phyloP scores from a whole-genome alignment of 129 eudicot genomes.

The Flaveria linearis region DNA sequence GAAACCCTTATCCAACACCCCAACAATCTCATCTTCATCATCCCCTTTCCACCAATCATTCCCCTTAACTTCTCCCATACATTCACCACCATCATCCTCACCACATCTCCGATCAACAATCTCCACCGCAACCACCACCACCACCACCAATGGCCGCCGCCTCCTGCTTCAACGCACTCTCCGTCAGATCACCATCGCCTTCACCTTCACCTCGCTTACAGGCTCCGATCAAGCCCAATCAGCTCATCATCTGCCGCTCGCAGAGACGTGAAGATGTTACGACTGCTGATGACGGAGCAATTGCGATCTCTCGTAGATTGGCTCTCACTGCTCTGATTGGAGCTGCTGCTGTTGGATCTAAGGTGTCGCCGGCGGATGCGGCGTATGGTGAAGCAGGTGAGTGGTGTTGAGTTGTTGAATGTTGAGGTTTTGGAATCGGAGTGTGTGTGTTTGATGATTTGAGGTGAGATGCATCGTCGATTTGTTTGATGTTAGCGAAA shows the following conservation, averaged over 20 bases:
- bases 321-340: slow-evolving; percentile 91
- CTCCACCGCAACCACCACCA: not conserved
- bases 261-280: slow-evolving; percentile 59
- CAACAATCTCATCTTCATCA: slow-evolving; percentile 44
- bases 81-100: slow-evolving; percentile 1
- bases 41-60: slow-evolving; percentile 56
- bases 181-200: slow-evolving; percentile 26
- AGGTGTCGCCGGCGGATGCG: slow-evolving; percentile 96
- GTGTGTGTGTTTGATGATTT: not conserved
- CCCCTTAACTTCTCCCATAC: slow-evolving; percentile 35
- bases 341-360: slow-evolving; percentile 86
- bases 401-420: not conserved
- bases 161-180: slow-evolving; percentile 73
- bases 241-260: slow-evolving; percentile 64
- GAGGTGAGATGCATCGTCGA: no score
- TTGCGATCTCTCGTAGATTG: slow-evolving; percentile 64
- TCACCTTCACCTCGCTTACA: slow-evolving; percentile 31
- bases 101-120: not conserved
- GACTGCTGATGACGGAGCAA: slow-evolving; percentile 18
- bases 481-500: no score
- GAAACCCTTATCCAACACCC: slow-evolving; percentile 41
- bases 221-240: slow-evolving; percentile 42
- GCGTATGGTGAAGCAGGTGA: slow-evolving; percentile 98
- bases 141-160: slow-evolving; percentile 71
- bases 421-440: not conserved